Conservation (phyloP, 371 early-diverging fungal species). For the Mortierella sp. region DNA sequence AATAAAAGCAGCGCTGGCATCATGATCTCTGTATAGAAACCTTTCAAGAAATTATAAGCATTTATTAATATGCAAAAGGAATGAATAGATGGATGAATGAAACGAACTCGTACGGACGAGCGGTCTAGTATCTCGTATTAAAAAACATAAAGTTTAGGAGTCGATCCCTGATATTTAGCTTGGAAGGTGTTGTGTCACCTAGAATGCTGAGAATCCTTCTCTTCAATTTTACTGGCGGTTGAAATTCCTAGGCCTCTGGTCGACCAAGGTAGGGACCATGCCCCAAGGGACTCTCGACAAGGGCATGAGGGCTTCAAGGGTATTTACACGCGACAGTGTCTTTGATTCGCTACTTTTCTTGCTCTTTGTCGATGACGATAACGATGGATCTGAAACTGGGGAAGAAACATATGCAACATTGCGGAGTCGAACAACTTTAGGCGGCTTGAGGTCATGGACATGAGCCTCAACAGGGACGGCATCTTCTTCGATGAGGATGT, state of each 20-base stretch:
- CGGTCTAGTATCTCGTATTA: too few species aligned
- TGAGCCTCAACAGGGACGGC: neutral
- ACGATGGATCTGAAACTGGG: neutral
- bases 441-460: neutral
- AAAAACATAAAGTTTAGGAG: too few species aligned
- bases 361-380: too few species aligned
- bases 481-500: conserved; percentile 1
- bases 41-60: too few species aligned
- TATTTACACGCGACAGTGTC: neutral
- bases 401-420: neutral
- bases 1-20: too few species aligned
- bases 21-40: too few species aligned
- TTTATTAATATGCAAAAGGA: too few species aligned
- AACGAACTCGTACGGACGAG: neutral
- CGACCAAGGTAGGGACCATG: neutral
- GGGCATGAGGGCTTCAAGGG: conserved; percentile 5
- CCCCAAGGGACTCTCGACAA: conserved; percentile 5
- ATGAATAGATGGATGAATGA: too few species aligned
- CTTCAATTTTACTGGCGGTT: neutral
- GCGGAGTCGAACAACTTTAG: neutral
- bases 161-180: too few species aligned
- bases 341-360: neutral
- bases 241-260: neutral
- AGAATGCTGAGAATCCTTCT: neutral
- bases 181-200: too few species aligned